Percentiles rank a stretch among this genome's conserved stretches.
These are phyloP conservation scores for Naganishia albida DNA, from an alignment of 1,284 basidiomycete species.

Conservation along the genomic window DNA sequence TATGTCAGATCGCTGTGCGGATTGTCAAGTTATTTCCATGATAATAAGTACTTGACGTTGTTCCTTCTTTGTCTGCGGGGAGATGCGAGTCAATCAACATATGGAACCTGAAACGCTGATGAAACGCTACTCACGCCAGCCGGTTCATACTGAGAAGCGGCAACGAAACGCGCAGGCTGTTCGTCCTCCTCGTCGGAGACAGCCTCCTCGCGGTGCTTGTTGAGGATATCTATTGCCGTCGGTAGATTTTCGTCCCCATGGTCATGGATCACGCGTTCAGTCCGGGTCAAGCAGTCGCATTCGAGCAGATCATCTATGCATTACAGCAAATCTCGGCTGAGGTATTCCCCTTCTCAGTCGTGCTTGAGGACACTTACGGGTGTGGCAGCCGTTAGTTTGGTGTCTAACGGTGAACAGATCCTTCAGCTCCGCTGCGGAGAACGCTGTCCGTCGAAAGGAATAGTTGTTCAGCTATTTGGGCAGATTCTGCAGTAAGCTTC, in stretches of 20 bases:
- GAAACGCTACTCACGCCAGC: constrained; percentile 40
- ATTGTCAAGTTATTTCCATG: neutral
- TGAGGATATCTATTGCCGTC: constrained; percentile 14
- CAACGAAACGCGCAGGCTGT: constrained; percentile 63
- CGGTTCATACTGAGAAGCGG: constrained; percentile 63
- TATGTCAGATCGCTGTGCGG: neutral
- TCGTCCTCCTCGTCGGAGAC: constrained; percentile 51
- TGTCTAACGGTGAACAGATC: constrained; percentile 88
- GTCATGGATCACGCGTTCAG: constrained; percentile 41
- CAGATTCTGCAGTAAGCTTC: constrained; percentile 8
- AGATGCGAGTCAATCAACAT: neutral
- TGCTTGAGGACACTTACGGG: constrained; percentile 57
- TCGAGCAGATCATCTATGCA: constrained; percentile 63
- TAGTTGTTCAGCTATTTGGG: constrained; percentile 44
- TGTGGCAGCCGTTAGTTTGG: constrained; percentile 76
- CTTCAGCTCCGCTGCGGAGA: constrained; percentile 84
- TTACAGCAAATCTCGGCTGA: neutral
- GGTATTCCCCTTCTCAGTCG: neutral
- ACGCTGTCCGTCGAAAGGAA: constrained; percentile 57
- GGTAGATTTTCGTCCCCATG: constrained; percentile 28
- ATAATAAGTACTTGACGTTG: constrained; percentile 58
- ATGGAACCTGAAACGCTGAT: too few species aligned
- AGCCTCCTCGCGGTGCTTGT: constrained; percentile 42
- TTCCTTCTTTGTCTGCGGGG: constrained; percentile 44
- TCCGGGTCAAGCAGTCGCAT: constrained; percentile 61